Conservation (phyloP, 164 flowering plant genomes). For the Aristolochia californica region DNA sequence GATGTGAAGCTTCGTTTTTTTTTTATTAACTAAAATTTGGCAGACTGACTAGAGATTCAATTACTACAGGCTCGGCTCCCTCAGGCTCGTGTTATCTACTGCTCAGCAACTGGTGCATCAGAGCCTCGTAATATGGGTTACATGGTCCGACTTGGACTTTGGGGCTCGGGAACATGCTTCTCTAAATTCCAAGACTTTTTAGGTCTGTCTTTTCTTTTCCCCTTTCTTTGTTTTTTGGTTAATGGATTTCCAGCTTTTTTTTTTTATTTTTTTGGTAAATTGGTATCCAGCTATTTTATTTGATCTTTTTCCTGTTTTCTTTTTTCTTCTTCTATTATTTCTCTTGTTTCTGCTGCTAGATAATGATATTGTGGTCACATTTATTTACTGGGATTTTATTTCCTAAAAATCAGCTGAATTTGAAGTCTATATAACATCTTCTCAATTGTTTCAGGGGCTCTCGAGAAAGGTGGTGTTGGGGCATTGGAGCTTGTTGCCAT, state of each 20-base stretch:
- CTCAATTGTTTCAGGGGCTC: constrained; percentile 45
- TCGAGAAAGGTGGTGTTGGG: constrained; percentile 98
- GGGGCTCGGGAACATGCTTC: constrained; percentile 93
- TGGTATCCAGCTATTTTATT: no score
- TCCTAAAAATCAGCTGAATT: neutral
- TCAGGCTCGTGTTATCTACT: constrained; percentile 89
- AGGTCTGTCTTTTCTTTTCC: constrained; percentile 32
- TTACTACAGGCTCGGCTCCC: constrained; percentile 69
- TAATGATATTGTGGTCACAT: no score
- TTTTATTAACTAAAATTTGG: neutral
- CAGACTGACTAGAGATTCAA: neutral
- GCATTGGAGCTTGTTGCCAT: constrained; percentile 98
- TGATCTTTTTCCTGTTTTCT: no score
- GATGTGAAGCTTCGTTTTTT: no score
- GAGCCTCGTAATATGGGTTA: constrained; percentile 98
- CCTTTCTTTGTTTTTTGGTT: neutral
- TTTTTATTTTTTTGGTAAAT: neutral
- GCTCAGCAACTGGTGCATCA: constrained; percentile 99
- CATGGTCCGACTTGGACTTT: constrained; percentile 97
- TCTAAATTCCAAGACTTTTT: constrained; percentile 59
- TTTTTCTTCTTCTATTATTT: no score
- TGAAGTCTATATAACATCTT: neutral
- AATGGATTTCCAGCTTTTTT: neutral
- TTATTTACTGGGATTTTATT: no score
- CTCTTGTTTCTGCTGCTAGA: no score